Evolutionary conservation across 1,284 basidiomycete genomes (phyloP).

Genomic region (Takashimella koratensis): DNA sequence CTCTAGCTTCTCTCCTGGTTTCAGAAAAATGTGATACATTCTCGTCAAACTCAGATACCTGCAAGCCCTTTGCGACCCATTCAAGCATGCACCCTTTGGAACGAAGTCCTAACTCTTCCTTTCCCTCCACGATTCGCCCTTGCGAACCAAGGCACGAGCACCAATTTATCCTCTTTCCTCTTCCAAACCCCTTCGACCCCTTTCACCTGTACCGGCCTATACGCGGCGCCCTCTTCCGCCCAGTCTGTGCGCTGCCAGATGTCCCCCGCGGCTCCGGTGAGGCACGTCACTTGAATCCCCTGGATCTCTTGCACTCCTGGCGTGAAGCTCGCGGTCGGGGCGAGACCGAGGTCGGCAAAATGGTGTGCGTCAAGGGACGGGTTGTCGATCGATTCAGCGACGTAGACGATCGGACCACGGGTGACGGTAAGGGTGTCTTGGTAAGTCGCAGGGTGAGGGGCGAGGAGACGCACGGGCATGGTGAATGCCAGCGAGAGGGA

Average conservation of each 20-base stretch:
- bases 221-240: not conserved
- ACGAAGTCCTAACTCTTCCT: slow-evolving; percentile 25
- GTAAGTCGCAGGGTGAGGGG: slow-evolving; percentile 22
- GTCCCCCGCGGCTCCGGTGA: slow-evolving; percentile 8
- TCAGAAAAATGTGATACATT: no score
- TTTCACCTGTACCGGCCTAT: not conserved
- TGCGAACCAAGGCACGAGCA: slow-evolving; percentile 34
- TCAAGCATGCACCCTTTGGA: slow-evolving; percentile 2
- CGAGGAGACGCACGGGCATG: slow-evolving; percentile 28
- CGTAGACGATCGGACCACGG: slow-evolving; percentile 36
- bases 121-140: slow-evolving; percentile 33
- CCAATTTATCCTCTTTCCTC: slow-evolving; percentile 12
- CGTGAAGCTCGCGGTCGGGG: slow-evolving; percentile 16
- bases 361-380: slow-evolving; percentile 19
- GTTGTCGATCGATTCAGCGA: slow-evolving; percentile 35
- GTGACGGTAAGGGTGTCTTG: slow-evolving; percentile 32
- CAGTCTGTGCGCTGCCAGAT: slow-evolving; percentile 10
- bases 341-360: slow-evolving; percentile 28
- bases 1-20: no score
- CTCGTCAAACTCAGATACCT: no score
- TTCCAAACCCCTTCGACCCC: slow-evolving; percentile 1
- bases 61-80: no score
- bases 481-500: slow-evolving; percentile 16
- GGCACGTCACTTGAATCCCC: slow-evolving; percentile 22
- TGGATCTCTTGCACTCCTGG: slow-evolving; percentile 16